Conservation (phyloP, 2,329 filamentous ascomycete species). For the Botrytis deweyae region DNA sequence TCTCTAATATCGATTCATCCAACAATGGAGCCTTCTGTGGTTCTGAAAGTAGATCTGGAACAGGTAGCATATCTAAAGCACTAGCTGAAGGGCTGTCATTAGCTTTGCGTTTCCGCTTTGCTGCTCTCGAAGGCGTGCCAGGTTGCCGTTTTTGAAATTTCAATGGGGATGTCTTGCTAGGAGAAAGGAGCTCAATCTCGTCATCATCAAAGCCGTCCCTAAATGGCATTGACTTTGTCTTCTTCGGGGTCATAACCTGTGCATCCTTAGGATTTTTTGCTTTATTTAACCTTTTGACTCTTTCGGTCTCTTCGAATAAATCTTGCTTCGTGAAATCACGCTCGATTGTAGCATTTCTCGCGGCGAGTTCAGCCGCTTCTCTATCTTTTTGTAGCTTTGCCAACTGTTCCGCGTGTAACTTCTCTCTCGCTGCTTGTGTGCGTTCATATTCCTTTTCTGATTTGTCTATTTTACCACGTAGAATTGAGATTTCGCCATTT, state of each 20-base stretch:
- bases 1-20: conserved; percentile 41
- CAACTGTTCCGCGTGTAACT: conserved; percentile 61
- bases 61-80: conserved; percentile 45
- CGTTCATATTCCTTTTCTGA: conserved; percentile 60
- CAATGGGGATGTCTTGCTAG: conserved; percentile 51
- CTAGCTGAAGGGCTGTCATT: conserved; percentile 63
- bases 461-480: conserved; percentile 69
- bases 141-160: conserved; percentile 42
- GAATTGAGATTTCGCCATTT: conserved; percentile 70
- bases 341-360: conserved; percentile 65
- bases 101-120: conserved; percentile 66
- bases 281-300: conserved; percentile 42
- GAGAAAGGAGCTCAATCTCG: conserved; percentile 50
- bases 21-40: conserved; percentile 27
- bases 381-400: conserved; percentile 63
- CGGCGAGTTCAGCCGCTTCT: conserved; percentile 63
- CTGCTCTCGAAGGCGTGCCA: conserved; percentile 58
- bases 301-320: conserved; percentile 57
- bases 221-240: conserved; percentile 53
- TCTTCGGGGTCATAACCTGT: conserved; percentile 59
- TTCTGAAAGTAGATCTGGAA: conserved; percentile 25
- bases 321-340: conserved; percentile 73
- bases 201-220: conserved; percentile 72
- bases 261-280: conserved; percentile 44
- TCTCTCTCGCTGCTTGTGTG: conserved; percentile 60